A percentile compares a stretch with the other conserved stretches of the same genome.
phyloP scores from a whole-genome alignment of 345 rosid genomes.

The Eutrema yunnanense region DNA sequence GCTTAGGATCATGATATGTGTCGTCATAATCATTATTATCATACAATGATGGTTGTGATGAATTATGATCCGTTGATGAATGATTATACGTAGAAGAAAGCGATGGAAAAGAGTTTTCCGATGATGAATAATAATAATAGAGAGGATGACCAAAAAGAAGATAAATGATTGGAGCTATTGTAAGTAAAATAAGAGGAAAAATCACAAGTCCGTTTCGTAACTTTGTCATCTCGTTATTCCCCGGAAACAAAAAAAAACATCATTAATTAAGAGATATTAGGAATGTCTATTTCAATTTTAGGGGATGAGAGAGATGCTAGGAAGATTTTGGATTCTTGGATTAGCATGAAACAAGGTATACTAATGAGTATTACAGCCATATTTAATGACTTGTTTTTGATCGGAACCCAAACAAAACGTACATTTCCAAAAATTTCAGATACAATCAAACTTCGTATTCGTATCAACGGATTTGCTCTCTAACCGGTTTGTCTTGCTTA shows the following conservation, averaged over 20 bases:
- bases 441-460: not conserved
- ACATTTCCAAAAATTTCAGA: constrained; percentile 10
- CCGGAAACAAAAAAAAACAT: not conserved
- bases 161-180: constrained; percentile 20
- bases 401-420: not conserved
- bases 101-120: not conserved
- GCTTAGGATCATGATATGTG: not conserved
- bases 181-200: constrained; percentile 12
- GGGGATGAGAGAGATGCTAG: constrained; percentile 18
- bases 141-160: constrained; percentile 14
- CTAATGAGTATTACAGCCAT: not conserved
- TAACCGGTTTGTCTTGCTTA: not conserved
- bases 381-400: not conserved
- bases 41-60: not conserved
- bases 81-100: not conserved
- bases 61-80: not conserved
- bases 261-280: not conserved
- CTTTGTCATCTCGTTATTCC: constrained; percentile 1
- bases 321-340: constrained; percentile 4
- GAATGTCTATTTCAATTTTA: not conserved
- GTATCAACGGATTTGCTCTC: constrained; percentile 3
- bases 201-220: constrained; percentile 16
- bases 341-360: constrained; percentile 18
- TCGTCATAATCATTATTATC: constrained; percentile 17
- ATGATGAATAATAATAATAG: not conserved